Conservation (phyloP, 1,284 basidiomycete genomes). For the Puccinia coronata region DNA sequence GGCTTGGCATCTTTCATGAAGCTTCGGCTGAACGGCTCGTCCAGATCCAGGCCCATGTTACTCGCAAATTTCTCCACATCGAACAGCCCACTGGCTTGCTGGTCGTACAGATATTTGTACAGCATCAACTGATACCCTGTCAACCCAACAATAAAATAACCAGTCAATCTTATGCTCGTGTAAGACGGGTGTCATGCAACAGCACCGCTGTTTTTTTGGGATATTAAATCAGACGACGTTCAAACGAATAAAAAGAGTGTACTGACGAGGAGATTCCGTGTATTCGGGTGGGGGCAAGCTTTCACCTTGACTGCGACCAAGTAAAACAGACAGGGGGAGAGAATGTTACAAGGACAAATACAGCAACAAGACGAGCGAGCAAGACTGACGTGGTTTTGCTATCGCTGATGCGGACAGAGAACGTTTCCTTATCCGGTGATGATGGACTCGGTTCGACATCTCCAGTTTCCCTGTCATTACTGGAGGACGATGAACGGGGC, state of each 20-base stretch:
- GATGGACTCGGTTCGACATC: not conserved
- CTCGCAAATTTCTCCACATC: constrained; percentile 24
- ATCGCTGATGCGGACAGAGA: constrained; percentile 36
- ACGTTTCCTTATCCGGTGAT: not conserved
- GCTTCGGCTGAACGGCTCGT: constrained; percentile 26
- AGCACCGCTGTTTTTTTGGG: not conserved
- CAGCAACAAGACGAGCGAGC: not conserved
- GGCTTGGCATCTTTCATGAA: constrained; percentile 32
- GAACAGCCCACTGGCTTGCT: constrained; percentile 17
- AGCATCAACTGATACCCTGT: constrained; percentile 49
- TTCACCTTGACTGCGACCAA: constrained; percentile 9
- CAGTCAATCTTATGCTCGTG: not conserved
- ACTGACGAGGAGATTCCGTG: constrained; percentile 43
- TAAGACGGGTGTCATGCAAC: not conserved
- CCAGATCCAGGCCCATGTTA: constrained; percentile 15
- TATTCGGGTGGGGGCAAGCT: constrained; percentile 17
- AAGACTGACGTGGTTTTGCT: constrained; percentile 37
- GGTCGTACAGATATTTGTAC: constrained; percentile 46
- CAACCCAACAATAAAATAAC: not conserved
- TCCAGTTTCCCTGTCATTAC: not conserved
- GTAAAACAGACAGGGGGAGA: not conserved
- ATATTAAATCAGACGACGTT: no score
- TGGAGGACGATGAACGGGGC: not conserved
- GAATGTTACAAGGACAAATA: not conserved
- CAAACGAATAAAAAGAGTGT: no score